phyloP scores from a whole-genome alignment of 2,329 filamentous ascomycete species.

The Microsporum canis region DNA sequence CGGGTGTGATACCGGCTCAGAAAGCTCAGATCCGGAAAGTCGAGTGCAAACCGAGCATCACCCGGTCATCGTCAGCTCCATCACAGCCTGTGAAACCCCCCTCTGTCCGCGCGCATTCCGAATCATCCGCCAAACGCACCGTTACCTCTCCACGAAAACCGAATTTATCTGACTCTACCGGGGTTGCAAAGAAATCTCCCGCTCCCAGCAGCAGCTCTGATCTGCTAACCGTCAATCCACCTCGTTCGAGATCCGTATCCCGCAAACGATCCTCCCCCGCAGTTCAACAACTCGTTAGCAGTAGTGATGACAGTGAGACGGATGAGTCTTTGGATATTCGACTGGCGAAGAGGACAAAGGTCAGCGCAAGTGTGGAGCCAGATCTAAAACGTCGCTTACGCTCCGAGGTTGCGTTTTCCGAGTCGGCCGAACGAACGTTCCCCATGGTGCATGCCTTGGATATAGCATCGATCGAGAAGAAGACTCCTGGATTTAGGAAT shows the following conservation, averaged over 20 bases:
- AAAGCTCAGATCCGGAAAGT: conserved; percentile 35
- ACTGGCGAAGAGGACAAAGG: conserved; percentile 33
- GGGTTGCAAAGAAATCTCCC: background rate
- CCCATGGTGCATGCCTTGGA: conserved; percentile 40
- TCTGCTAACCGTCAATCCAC: background rate
- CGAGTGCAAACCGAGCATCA: conserved; percentile 24
- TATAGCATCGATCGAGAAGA: conserved; percentile 33
- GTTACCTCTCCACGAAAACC: conserved; percentile 1
- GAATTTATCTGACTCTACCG: background rate
- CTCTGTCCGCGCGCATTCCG: conserved; percentile 12
- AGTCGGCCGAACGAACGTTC: conserved; percentile 27
- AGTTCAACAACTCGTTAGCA: conserved; percentile 27
- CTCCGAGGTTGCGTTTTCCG: conserved; percentile 36
- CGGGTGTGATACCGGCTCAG: conserved; percentile 32
- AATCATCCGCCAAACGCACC: background rate
- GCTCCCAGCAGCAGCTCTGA: background rate
- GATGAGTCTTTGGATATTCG: conserved; percentile 28
- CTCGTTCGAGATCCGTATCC: conserved; percentile 14
- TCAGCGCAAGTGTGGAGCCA: conserved; percentile 32
- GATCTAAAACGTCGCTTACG: conserved; percentile 36
- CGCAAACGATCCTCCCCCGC: conserved; percentile 30
- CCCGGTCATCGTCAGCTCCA: conserved; percentile 21
- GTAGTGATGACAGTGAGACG: conserved; percentile 33
- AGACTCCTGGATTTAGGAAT: conserved; percentile 40
- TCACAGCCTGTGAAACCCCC: conserved; percentile 10